Evolutionary conservation across 1,284 basidiomycete species (phyloP).

Genomic region (Megacollybia platyphylla): DNA sequence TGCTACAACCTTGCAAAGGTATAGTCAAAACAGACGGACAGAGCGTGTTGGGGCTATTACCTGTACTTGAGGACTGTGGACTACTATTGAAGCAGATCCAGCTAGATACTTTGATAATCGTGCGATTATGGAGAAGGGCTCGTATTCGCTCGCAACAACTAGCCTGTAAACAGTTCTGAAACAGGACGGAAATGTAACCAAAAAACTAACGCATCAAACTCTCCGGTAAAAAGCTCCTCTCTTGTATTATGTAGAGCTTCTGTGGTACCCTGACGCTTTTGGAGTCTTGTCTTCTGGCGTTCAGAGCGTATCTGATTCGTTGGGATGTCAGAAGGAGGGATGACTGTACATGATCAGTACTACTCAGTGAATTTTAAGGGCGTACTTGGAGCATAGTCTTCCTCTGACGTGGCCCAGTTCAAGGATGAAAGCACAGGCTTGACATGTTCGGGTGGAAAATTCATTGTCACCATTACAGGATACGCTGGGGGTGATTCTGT

Average conservation of each 20-base stretch:
- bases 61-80: constrained; percentile 77
- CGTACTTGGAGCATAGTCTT: constrained; percentile 60
- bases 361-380: constrained; percentile 5
- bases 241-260: constrained; percentile 52
- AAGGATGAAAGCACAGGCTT: constrained; percentile 53
- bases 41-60: constrained; percentile 21
- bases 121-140: constrained; percentile 74
- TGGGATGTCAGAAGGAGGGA: constrained; percentile 41
- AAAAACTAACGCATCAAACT: constrained; percentile 67
- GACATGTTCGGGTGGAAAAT: constrained; percentile 57
- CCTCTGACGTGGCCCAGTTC: constrained; percentile 87
- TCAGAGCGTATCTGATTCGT: constrained; percentile 48
- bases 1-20: constrained; percentile 41
- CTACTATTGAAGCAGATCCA: constrained; percentile 79
- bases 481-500: constrained; percentile 90
- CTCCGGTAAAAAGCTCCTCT: constrained; percentile 76
- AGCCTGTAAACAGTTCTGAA: constrained; percentile 33
- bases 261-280: constrained; percentile 56
- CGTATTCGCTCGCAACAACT: constrained; percentile 77
- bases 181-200: not conserved
- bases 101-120: constrained; percentile 65
- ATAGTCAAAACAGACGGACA: constrained; percentile 3
- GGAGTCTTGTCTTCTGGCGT: constrained; percentile 54
- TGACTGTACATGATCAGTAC: constrained; percentile 1
- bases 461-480: constrained; percentile 78